Evolutionary conservation across 164 flowering plant genomes (phyloP).

Genomic region (Piper betle): DNA sequence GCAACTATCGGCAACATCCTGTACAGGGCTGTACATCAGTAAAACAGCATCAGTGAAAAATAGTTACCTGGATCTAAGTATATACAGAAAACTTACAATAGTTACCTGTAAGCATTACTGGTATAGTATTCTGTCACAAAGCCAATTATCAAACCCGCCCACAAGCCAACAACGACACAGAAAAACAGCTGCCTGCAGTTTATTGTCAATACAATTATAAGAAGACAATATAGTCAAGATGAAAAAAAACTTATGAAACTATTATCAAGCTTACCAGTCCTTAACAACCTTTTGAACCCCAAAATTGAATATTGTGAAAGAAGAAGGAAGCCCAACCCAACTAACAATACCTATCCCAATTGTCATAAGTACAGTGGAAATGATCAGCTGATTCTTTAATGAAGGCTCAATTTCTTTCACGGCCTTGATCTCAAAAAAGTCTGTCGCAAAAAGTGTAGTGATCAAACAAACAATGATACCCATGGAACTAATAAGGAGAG

Average conservation of each 20-base stretch:
- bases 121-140: conserved; percentile 11
- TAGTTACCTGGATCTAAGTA: background rate
- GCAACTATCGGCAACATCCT: conserved; percentile 53
- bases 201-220: background rate
- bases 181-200: conserved; percentile 11
- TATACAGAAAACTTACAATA: background rate
- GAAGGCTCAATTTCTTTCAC: conserved; percentile 9
- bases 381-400: conserved; percentile 11
- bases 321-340: conserved; percentile 8
- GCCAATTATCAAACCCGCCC: conserved; percentile 13
- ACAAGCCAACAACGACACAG: conserved; percentile 13
- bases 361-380: conserved; percentile 12
- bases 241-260: background rate
- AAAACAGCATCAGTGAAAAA: background rate
- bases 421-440: conserved; percentile 7
- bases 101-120: conserved; percentile 14
- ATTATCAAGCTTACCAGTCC: conserved; percentile 26
- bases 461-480: conserved; percentile 13
- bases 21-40: conserved; percentile 33
- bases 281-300: conserved; percentile 37
- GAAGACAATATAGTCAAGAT: background rate
- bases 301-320: conserved; percentile 33
- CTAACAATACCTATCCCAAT: conserved; percentile 12
- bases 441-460: conserved; percentile 12
- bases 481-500: conserved; percentile 12